These are phyloP conservation scores for Russula earlei DNA, from an alignment of 768 basidiomycete genomes.

Conservation along the genomic window DNA sequence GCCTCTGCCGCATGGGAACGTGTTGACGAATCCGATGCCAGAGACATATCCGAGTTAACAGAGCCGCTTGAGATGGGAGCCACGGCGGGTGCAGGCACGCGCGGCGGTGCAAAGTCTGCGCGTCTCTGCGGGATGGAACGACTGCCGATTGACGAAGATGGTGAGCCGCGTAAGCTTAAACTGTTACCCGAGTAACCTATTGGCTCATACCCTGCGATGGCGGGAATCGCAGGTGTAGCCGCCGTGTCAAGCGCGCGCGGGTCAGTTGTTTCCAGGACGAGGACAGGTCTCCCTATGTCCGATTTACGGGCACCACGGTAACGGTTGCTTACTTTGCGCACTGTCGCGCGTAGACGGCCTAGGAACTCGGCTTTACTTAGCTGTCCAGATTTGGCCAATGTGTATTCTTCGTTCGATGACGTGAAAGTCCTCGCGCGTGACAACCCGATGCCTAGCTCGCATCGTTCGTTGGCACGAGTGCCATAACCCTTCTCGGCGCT, in stretches of 20 bases:
- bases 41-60: slow-evolving; percentile 21
- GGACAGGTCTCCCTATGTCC: slow-evolving; percentile 51
- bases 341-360: slow-evolving; percentile 50
- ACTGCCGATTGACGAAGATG: slow-evolving; percentile 54
- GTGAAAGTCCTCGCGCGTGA: slow-evolving; percentile 32
- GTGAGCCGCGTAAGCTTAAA: slow-evolving; percentile 43
- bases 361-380: slow-evolving; percentile 68
- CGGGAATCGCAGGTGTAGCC: slow-evolving; percentile 2
- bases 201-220: slow-evolving; percentile 16
- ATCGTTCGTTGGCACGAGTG: slow-evolving; percentile 25
- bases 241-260: slow-evolving; percentile 12
- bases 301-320: slow-evolving; percentile 31
- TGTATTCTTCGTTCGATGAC: slow-evolving; percentile 12
- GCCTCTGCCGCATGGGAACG: slow-evolving; percentile 36
- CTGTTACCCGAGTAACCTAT: slow-evolving; percentile 35
- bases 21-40: slow-evolving; percentile 28
- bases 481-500: slow-evolving; percentile 27
- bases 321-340: slow-evolving; percentile 60
- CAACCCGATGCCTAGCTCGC: slow-evolving; percentile 37
- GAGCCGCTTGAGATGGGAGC: slow-evolving; percentile 14
- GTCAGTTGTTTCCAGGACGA: slow-evolving; percentile 24
- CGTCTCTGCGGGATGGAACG: slow-evolving; percentile 59
- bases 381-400: slow-evolving; percentile 39
- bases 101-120: slow-evolving; percentile 59
- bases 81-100: slow-evolving; percentile 24